Base-by-base conservation (phyloP, 805 yeast genomes). In the Metschnikowia henanensis region DNA sequence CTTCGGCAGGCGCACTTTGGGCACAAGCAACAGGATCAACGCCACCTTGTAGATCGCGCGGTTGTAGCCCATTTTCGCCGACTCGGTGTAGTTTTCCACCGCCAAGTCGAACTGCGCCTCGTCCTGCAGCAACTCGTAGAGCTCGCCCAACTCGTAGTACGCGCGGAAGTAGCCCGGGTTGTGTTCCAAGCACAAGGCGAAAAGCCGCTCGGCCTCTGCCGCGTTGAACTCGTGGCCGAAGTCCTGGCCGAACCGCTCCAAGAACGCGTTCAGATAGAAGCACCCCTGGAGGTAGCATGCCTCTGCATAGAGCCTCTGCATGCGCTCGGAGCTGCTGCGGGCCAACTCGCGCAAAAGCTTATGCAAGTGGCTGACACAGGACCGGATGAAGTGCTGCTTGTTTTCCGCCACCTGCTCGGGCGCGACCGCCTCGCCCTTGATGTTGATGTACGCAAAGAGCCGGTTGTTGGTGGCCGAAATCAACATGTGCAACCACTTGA, bases 1-100 rank as follows among this genome's bases (percentile, higher is more conserved):
- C 43, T 62, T 66, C 28, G 56, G 52, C 30, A 72, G 67, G 31
- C 76, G 57, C 25, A 61, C 52, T 9, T 55, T 50, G 6, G 73
- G 64, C 6, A 61, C 66, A 36, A 66, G 58, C 47, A 71, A 58
- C 39, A 62, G 65, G 31, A 70, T 51, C 49, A 70, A 47, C 1
- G 74, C 68, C 41, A 72, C 60, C 46, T 67, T 65, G 52, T 62
- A 70, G 42, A 71, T 72, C n/a, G 75, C 75, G 32, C 65, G 57
- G 47, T 70, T 69, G 53, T 71, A 71, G n/a, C 76, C 76, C 39
- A 64, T 52, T 48, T 62, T 62, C 8, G 76, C 75, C 3, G 73
- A 59, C 31, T 61, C 58, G 39, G 59, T 69, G 53, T 67, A 71
- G 39, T 59, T 57, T 17, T 49, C 52, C 31, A 72, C 50, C 1